A percentile compares a stretch with the other conserved stretches of the same genome.
Conservation (phyloP, 345 rosid genomes). For the Arabidopsis suecica region DNA sequence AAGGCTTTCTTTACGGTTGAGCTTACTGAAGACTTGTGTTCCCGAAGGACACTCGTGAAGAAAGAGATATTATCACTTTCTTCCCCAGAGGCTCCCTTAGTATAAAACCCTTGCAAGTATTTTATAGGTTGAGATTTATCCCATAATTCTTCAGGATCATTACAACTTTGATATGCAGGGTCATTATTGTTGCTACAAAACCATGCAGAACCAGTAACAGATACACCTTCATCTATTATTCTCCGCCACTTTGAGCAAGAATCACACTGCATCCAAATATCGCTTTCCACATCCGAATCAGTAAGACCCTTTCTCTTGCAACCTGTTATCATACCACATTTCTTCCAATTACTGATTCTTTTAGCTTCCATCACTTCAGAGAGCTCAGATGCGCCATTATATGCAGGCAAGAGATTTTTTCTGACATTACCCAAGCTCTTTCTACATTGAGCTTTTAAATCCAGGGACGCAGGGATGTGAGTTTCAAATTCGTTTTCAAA, state of each 20-base stretch:
- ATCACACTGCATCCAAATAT: conserved; percentile 94
- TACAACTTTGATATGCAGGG: conserved; percentile 66
- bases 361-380: conserved; percentile 46
- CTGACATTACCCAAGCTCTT: conserved; percentile 60
- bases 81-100: conserved; percentile 67
- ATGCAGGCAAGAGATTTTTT: conserved; percentile 64
- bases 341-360: conserved; percentile 46
- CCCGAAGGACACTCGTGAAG: conserved; percentile 75
- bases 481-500: conserved; percentile 41
- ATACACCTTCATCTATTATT: conserved; percentile 50
- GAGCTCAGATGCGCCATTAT: conserved; percentile 49
- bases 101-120: conserved; percentile 73
- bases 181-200: conserved; percentile 93
- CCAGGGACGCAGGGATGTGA: conserved; percentile 37
- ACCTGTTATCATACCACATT: conserved; percentile 42
- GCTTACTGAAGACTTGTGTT: conserved; percentile 58
- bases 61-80: conserved; percentile 69
- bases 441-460: conserved; percentile 53
- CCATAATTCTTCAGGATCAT: conserved; percentile 80
- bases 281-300: conserved; percentile 49
- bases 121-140: conserved; percentile 63
- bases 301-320: conserved; percentile 46
- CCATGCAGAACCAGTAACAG: conserved; percentile 70
- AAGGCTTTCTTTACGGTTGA: conserved; percentile 69
- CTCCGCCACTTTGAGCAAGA: conserved; percentile 94